Evolutionary conservation across 129 eudicot species (phyloP).

Genomic region (Artemisia argyi): DNA sequence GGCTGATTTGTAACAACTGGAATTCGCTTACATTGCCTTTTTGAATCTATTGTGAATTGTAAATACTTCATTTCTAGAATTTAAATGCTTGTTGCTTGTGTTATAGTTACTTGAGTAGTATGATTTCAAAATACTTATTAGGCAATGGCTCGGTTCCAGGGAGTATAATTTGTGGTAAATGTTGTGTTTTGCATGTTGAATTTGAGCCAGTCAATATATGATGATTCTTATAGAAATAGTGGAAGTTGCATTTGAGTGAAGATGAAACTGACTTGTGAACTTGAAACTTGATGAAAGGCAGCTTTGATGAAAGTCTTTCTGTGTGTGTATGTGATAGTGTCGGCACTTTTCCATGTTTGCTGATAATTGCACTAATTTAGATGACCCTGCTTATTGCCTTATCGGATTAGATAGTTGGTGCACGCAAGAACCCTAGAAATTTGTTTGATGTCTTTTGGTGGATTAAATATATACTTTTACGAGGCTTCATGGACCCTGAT

Average conservation of each 20-base stretch:
- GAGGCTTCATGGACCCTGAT: too few species aligned
- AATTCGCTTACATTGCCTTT: too few species aligned
- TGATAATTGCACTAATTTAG: background rate
- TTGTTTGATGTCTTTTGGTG: background rate
- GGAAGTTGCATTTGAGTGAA: background rate
- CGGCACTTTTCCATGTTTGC: background rate
- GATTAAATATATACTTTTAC: background rate
- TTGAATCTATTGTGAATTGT: too few species aligned
- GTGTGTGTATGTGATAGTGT: conserved; percentile 2
- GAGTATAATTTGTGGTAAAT: background rate
- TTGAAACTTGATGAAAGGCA: conserved; percentile 11
- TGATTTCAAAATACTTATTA: background rate
- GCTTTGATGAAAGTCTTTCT: background rate
- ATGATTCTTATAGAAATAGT: background rate
- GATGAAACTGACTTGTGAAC: background rate
- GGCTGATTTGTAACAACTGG: too few species aligned
- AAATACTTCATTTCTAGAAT: background rate
- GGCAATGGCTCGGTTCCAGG: conserved; percentile 9
- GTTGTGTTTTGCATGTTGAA: conserved; percentile 2
- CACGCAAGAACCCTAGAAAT: background rate
- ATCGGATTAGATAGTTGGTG: background rate
- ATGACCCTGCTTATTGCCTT: background rate
- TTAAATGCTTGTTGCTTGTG: background rate
- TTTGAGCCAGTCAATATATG: background rate
- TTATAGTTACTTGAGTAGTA: conserved; percentile 5